phyloP scores from a whole-genome alignment of 345 rosid species.

The Sisymbrium irio region DNA sequence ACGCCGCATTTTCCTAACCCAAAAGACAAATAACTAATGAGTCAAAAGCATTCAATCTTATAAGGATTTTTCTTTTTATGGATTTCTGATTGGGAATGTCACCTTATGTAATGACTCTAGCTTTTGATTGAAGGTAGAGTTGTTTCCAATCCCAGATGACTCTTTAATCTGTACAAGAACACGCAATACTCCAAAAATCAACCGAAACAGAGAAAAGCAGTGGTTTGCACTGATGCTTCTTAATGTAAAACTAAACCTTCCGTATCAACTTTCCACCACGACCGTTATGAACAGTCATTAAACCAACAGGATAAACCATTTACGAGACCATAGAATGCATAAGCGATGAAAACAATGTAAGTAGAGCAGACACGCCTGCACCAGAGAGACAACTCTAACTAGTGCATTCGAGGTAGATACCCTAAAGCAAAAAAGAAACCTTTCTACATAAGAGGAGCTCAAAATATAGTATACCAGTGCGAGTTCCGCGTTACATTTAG shows the following conservation, averaged over 20 bases:
- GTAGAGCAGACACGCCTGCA: background rate
- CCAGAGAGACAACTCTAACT: background rate
- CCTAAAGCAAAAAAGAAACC: background rate
- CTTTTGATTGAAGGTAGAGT: conserved; percentile 35
- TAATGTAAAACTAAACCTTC: background rate
- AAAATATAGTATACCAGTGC: conserved; percentile 45
- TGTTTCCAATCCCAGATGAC: conserved; percentile 36
- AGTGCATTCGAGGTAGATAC: background rate
- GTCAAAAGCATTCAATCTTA: background rate
- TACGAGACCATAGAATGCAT: background rate
- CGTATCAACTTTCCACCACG: background rate
- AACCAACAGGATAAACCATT: background rate
- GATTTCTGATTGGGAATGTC: background rate
- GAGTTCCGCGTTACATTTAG: conserved; percentile 57
- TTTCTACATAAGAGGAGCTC: background rate
- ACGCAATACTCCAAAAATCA: background rate
- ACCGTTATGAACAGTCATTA: background rate
- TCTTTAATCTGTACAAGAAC: conserved; percentile 51
- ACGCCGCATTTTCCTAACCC: conserved; percentile 54
- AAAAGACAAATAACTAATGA: conserved; percentile 19
- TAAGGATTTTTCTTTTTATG: background rate
- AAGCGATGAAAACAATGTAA: background rate
- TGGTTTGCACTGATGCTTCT: background rate
- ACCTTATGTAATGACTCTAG: conserved; percentile 62
- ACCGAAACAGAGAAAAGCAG: background rate